Conservation (phyloP, 1,284 basidiomycete species). For the Neonothopanus nambi region DNA sequence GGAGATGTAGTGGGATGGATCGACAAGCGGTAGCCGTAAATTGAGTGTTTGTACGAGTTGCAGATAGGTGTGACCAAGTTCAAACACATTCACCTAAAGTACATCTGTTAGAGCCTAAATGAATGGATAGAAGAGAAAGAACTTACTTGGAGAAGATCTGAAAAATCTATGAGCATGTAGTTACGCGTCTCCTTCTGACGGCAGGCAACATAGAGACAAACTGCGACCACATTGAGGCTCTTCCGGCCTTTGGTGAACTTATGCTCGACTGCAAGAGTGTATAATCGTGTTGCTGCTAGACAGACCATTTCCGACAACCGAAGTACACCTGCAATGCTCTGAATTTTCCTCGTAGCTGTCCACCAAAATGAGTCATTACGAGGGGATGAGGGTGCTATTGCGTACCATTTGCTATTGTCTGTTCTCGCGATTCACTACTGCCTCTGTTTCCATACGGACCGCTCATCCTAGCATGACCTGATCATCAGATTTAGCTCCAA, state of each 20-base stretch:
- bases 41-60: conserved; percentile 91
- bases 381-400: conserved; percentile 10
- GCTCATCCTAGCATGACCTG: conserved; percentile 78
- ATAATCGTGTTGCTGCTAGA: conserved; percentile 84
- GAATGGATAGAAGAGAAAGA: conserved; percentile 3
- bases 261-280: conserved; percentile 92
- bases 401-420: conserved; percentile 86
- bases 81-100: conserved; percentile 92
- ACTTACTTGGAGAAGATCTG: conserved; percentile 82
- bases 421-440: conserved; percentile 78
- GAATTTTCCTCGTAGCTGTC: conserved; percentile 81
- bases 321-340: conserved; percentile 77
- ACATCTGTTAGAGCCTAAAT: not conserved
- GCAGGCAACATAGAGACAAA: conserved; percentile 95
- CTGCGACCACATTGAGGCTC: conserved; percentile 91
- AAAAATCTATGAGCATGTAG: conserved; percentile 99
- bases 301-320: conserved; percentile 80
- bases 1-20: conserved; percentile 96
- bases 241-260: conserved; percentile 93
- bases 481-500: conserved; percentile 8
- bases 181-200: conserved; percentile 86
- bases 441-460: conserved; percentile 81
- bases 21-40: conserved; percentile 87
- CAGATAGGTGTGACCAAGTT: conserved; percentile 94
- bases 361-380: not conserved